Conservation (phyloP, 495 filamentous ascomycete species). For the Neurospora sp. region DNA sequence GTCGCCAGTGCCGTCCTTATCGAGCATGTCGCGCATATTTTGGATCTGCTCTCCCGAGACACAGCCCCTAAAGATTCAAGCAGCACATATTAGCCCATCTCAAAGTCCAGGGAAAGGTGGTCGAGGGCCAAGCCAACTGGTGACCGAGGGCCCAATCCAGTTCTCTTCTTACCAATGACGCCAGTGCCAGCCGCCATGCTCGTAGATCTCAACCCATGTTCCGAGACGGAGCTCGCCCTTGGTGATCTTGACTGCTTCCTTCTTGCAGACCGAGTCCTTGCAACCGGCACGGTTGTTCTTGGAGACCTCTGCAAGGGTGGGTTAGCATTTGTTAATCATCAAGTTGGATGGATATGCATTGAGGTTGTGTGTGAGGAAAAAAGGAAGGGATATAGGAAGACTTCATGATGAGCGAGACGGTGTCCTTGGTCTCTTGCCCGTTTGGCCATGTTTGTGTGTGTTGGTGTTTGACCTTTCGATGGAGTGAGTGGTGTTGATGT, state of each 20-base stretch:
- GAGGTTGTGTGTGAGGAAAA: neutral
- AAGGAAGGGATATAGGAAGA: no score
- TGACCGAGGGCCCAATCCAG: neutral
- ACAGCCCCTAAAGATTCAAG: constrained; percentile 55
- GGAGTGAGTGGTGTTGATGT: neutral
- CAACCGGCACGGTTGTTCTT: constrained; percentile 54
- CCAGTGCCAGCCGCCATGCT: constrained; percentile 48
- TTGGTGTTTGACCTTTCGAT: neutral
- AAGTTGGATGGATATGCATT: neutral
- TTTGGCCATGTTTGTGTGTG: neutral
- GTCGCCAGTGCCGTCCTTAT: constrained; percentile 18
- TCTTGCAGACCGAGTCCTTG: constrained; percentile 57
- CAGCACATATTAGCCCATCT: neutral
- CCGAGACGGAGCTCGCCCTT: constrained; percentile 71
- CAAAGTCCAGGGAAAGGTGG: constrained; percentile 3
- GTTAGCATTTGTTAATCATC: constrained; percentile 4
- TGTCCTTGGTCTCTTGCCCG: neutral
- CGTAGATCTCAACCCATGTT: constrained; percentile 47
- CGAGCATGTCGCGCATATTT: constrained; percentile 42
- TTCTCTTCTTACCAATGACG: constrained; percentile 60
- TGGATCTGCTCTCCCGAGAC: constrained; percentile 53
- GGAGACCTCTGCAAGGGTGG: constrained; percentile 45
- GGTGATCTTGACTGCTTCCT: constrained; percentile 51
- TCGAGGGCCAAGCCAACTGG: neutral
- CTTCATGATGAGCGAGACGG: neutral